Percentiles rank a stretch among this genome's conserved stretches.
These are phyloP conservation scores for Panicum miliaceum DNA, from an alignment of 176 grass and related monocot genomes.

Conservation along the genomic window DNA sequence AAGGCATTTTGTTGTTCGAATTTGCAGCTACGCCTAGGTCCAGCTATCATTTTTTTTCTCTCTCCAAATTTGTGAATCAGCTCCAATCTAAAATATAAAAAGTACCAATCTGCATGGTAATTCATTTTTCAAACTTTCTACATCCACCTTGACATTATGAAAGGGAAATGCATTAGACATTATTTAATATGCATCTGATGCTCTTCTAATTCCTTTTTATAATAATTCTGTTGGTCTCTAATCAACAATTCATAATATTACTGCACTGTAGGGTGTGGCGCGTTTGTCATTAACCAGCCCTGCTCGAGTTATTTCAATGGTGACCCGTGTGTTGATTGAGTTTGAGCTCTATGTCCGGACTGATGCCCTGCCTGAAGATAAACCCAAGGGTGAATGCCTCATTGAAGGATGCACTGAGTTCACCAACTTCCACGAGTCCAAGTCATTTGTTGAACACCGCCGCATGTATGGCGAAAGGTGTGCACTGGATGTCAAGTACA, in stretches of 20 bases:
- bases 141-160: not conserved
- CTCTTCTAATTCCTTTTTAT: no score
- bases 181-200: no score
- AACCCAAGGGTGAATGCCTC: not conserved
- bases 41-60: not conserved
- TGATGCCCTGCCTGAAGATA: constrained; percentile 6
- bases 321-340: not conserved
- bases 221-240: no score
- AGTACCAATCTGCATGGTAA: not conserved
- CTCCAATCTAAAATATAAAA: no score
- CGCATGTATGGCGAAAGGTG: constrained; percentile 23
- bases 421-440: not conserved
- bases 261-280: constrained; percentile 4
- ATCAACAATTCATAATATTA: not conserved
- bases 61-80: not conserved
- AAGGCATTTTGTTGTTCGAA: no score
- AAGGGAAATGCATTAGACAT: no score
- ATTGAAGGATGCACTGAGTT: constrained; percentile 41
- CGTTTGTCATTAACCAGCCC: constrained; percentile 7
- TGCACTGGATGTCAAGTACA: constrained; percentile 38
- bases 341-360: not conserved
- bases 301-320: constrained; percentile 25
- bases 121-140: not conserved
- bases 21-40: not conserved
- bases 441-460: not conserved